Conservation (phyloP, 2,329 filamentous ascomycete genomes). For the Sporothrix variecibatus region DNA sequence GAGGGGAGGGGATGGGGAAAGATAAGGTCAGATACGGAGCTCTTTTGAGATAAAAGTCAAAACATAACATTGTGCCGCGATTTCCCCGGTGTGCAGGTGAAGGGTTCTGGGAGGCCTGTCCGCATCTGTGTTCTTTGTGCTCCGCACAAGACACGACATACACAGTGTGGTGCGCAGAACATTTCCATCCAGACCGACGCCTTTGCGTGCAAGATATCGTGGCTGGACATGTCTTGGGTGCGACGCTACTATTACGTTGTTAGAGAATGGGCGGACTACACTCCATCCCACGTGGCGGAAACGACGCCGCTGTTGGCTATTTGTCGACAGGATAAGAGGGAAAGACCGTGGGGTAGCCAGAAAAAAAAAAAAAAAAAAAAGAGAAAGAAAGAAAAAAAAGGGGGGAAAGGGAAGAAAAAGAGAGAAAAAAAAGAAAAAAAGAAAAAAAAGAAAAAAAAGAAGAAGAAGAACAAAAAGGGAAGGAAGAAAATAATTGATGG, state of each 20-base stretch:
- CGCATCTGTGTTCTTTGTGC: background rate
- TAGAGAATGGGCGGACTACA: background rate
- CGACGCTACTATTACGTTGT: background rate
- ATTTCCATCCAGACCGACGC: background rate
- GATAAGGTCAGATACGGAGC: conserved; percentile 1
- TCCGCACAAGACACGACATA: background rate
- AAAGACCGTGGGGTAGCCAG: background rate
- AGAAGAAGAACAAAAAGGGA: no score
- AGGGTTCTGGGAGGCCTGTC: background rate
- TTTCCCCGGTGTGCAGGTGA: background rate
- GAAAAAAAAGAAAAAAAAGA: no score
- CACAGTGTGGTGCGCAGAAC: background rate
- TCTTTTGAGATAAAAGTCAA: background rate
- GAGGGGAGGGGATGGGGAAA: background rate
- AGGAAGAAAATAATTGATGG: no score
- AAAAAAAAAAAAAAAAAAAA: background rate
- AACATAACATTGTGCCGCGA: no score
- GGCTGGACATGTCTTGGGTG: background rate
- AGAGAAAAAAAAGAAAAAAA: no score
- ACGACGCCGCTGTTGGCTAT: background rate
- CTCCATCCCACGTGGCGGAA: background rate
- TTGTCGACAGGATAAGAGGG: background rate
- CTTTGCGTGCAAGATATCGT: background rate
- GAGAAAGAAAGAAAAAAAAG: no score
- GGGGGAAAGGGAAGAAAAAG: no score